Conservation (phyloP, 441 rosid species). For the Eruca vesicaria region DNA sequence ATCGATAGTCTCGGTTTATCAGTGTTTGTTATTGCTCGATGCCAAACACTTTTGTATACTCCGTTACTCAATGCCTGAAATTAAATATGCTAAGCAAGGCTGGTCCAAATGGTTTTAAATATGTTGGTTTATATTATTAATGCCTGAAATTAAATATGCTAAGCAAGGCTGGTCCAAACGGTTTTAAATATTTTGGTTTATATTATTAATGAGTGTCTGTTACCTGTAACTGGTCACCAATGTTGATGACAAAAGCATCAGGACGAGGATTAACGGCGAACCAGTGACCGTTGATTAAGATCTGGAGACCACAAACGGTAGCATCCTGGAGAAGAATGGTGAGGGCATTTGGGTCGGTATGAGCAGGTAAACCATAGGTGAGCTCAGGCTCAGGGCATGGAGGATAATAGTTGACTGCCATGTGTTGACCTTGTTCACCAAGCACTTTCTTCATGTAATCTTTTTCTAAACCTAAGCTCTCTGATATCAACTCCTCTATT, state of each 20-base stretch:
- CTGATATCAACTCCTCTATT: constrained; percentile 56
- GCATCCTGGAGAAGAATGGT: constrained; percentile 66
- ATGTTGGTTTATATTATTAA: no score
- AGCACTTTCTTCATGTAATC: constrained; percentile 42
- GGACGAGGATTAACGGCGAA: constrained; percentile 60
- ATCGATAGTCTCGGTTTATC: constrained; percentile 51
- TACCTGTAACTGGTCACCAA: constrained; percentile 71
- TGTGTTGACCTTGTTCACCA: constrained; percentile 75
- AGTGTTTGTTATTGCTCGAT: constrained; percentile 51
- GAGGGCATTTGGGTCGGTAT: constrained; percentile 67
- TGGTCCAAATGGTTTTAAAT: background rate
- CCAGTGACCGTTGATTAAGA: constrained; percentile 59
- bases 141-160: background rate
- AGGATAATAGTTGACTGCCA: constrained; percentile 73
- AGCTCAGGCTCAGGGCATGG: constrained; percentile 74
- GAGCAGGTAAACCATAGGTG: constrained; percentile 68
- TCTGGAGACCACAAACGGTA: constrained; percentile 60
- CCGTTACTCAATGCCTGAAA: constrained; percentile 67
- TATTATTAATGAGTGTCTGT: no score
- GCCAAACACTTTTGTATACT: constrained; percentile 67
- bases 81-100: background rate
- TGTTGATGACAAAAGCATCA: constrained; percentile 59
- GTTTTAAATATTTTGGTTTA: background rate
- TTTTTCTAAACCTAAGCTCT: constrained; percentile 63
- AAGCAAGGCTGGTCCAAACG: background rate